Conservation (phyloP, 2,329 filamentous ascomycete genomes). For the Trichoderma oligosporum region DNA sequence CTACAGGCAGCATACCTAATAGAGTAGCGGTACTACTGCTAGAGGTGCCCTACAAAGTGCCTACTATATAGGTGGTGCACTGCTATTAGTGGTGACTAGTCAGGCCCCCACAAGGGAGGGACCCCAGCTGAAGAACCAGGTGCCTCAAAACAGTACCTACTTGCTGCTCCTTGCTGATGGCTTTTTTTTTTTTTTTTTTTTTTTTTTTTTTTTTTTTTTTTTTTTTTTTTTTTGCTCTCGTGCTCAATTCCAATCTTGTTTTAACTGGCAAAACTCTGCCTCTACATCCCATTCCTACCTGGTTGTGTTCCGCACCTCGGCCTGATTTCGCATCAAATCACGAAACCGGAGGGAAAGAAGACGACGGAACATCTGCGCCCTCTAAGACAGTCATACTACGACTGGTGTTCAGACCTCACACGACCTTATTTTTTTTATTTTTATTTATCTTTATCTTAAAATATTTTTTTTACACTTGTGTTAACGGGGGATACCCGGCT, state of each 20-base stretch:
- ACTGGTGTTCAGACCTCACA: conserved; percentile 1
- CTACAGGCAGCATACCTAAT: too few relatives aligned
- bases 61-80: too few relatives aligned
- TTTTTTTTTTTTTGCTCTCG: conserved; percentile 7
- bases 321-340: background rate
- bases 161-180: conserved; percentile 6
- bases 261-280: conserved; percentile 9
- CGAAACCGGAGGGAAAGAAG: too few relatives aligned
- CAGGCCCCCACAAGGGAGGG: conserved; percentile 3
- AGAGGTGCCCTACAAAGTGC: too few relatives aligned
- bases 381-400: background rate
- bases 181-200: too few relatives aligned
- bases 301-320: background rate
- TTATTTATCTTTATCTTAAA: background rate
- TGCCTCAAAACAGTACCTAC: conserved; percentile 3
- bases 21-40: too few relatives aligned
- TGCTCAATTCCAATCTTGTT: conserved; percentile 7
- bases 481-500: background rate
- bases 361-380: background rate
- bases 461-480: too few relatives aligned
- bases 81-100: too few relatives aligned
- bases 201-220: too few relatives aligned
- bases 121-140: background rate
- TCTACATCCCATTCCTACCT: conserved; percentile 10
- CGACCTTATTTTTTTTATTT: background rate